A percentile compares a stretch with the other conserved stretches of the same genome.
Evolutionary conservation across 2,329 filamentous ascomycete genomes (phyloP).

Genomic region (Fusarium oligoseptatum): DNA sequence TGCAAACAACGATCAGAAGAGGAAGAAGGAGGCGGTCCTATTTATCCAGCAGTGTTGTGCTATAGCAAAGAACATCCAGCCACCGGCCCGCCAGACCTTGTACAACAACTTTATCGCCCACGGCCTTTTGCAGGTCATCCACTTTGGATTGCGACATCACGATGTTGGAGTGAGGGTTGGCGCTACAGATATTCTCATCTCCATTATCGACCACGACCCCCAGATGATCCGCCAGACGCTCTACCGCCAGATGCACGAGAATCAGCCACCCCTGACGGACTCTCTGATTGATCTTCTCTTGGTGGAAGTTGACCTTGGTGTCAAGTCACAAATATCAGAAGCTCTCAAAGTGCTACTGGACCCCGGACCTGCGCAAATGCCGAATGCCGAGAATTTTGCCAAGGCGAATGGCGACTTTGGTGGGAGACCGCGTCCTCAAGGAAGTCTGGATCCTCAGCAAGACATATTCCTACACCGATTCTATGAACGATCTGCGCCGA

Average conservation of each 20-base stretch:
- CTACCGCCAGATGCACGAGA: constrained; percentile 90
- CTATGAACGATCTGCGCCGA: constrained; percentile 87
- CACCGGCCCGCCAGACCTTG: constrained; percentile 81
- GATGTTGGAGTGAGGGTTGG: constrained; percentile 90
- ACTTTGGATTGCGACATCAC: constrained; percentile 87
- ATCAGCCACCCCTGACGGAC: constrained; percentile 87
- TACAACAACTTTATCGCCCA: constrained; percentile 92
- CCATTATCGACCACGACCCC: constrained; percentile 95
- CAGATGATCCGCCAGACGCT: constrained; percentile 94
- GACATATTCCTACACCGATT: constrained; percentile 89
- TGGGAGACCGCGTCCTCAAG: constrained; percentile 72
- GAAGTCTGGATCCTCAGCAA: constrained; percentile 76
- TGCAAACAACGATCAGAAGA: constrained; percentile 72
- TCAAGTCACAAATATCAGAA: constrained; percentile 95
- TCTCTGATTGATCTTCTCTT: constrained; percentile 92
- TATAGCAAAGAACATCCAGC: constrained; percentile 94
- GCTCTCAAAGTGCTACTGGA: constrained; percentile 95
- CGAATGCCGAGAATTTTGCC: constrained; percentile 67
- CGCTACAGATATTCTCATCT: constrained; percentile 92
- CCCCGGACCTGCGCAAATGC: constrained; percentile 63
- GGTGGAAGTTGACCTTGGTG: constrained; percentile 91
- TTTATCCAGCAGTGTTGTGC: constrained; percentile 97
- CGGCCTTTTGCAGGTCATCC: constrained; percentile 89
- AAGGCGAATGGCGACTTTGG: constrained; percentile 78
- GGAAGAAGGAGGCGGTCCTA: constrained; percentile 92